Evolutionary conservation across 371 early-diverging fungal genomes (phyloP).

Genomic region (Mortierella sp.): DNA sequence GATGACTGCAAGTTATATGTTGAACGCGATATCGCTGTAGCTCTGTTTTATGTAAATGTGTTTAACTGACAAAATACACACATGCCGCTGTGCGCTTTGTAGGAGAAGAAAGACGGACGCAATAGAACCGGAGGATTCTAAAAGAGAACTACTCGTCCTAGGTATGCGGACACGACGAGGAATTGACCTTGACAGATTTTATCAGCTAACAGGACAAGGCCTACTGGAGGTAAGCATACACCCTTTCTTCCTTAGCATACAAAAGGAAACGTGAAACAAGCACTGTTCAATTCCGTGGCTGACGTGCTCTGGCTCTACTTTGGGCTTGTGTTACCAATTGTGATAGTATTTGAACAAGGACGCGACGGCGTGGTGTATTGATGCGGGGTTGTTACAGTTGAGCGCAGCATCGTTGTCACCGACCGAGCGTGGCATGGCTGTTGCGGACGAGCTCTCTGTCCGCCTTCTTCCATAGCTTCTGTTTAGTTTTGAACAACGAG

Average conservation of each 20-base stretch:
- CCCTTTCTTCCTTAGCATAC: background rate
- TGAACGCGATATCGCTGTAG: background rate
- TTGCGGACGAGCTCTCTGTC: slow-evolving; percentile 57
- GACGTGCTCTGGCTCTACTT: background rate
- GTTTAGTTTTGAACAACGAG: background rate
- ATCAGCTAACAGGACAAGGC: slow-evolving; percentile 18
- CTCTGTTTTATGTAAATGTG: background rate
- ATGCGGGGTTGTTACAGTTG: slow-evolving; percentile 33
- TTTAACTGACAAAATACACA: background rate
- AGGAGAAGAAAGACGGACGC: slow-evolving; percentile 51
- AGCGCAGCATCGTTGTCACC: slow-evolving; percentile 41
- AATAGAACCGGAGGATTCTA: slow-evolving; percentile 36
- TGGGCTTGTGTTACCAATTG: background rate
- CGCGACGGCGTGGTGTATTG: slow-evolving; percentile 22
- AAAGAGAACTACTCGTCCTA: slow-evolving; percentile 75
- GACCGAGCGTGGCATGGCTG: slow-evolving; percentile 60
- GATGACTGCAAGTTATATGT: background rate
- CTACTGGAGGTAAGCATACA: slow-evolving; percentile 25
- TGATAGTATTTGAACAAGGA: slow-evolving; percentile 39
- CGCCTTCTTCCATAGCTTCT: slow-evolving; percentile 28
- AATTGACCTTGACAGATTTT: slow-evolving; percentile 60
- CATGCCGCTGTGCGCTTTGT: background rate
- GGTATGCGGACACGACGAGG: slow-evolving; percentile 80
- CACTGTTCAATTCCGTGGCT: background rate
- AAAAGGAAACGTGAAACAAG: background rate